Percentiles rank a stretch among this genome's conserved stretches.
Conservation (phyloP, 257 asterid species). For the Solanum sparsipilum region DNA sequence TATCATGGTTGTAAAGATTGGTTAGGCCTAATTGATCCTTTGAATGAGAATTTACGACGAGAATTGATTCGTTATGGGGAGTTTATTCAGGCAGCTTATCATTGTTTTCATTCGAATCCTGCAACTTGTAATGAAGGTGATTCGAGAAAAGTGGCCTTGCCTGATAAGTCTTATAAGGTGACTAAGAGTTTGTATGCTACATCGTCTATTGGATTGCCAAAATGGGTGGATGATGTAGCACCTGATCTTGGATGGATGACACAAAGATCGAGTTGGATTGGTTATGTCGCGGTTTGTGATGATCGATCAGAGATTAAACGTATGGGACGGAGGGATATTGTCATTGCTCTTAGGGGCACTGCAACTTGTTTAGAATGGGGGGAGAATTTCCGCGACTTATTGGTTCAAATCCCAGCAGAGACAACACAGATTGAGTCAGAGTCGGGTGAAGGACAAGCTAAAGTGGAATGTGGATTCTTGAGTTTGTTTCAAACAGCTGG, state of each 20-base stretch:
- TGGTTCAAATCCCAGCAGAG: slow-evolving; percentile 27
- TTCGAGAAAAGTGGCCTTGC: slow-evolving; percentile 44
- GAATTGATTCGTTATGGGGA: slow-evolving; percentile 79
- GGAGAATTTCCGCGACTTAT: slow-evolving; percentile 50
- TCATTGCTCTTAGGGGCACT: slow-evolving; percentile 82
- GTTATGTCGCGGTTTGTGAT: slow-evolving; percentile 81
- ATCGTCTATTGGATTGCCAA: slow-evolving; percentile 61
- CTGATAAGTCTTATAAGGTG: slow-evolving; percentile 58
- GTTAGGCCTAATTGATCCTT: slow-evolving; percentile 80
- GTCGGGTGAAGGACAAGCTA: slow-evolving; percentile 14
- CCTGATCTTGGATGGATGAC: slow-evolving; percentile 98
- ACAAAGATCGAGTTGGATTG: slow-evolving; percentile 79
- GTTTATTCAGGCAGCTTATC: slow-evolving; percentile 91
- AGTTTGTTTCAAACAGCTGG: slow-evolving; percentile 59
- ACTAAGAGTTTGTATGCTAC: slow-evolving; percentile 77
- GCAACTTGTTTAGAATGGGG: slow-evolving; percentile 97
- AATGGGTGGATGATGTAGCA: slow-evolving; percentile 69
- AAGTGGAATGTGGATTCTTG: slow-evolving; percentile 66
- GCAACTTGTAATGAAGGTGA: slow-evolving; percentile 32
- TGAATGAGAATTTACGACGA: slow-evolving; percentile 86
- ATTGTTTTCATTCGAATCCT: slow-evolving; percentile 59
- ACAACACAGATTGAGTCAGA: not conserved
- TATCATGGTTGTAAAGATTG: slow-evolving; percentile 79
- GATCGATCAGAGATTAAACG: slow-evolving; percentile 63
- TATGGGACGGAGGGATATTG: slow-evolving; percentile 85